Percentiles rank a stretch among this genome's conserved stretches.
Evolutionary conservation across 2,329 filamentous ascomycete species (phyloP).

Genomic region (Thelonectria blattea): DNA sequence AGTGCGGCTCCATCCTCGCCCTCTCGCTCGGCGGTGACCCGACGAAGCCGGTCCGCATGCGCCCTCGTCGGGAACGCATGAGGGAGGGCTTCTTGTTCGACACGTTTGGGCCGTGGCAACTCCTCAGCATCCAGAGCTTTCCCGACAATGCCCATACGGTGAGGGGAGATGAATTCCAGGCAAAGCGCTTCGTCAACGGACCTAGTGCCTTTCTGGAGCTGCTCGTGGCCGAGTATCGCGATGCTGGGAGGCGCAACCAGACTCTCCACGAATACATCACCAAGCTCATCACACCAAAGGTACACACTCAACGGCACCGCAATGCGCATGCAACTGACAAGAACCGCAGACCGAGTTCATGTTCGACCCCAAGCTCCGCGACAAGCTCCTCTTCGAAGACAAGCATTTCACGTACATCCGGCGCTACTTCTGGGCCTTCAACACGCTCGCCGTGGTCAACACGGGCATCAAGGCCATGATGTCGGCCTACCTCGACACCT

Average conservation of each 20-base stretch:
- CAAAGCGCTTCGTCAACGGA: constrained; percentile 63
- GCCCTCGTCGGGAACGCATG: constrained; percentile 53
- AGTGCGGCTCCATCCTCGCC: constrained; percentile 65
- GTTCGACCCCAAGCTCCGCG: constrained; percentile 61
- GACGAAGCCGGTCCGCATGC: constrained; percentile 55
- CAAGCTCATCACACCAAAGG: constrained; percentile 63
- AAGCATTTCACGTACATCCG: constrained; percentile 65
- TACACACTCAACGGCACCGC: constrained; percentile 35
- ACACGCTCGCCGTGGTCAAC: constrained; percentile 65
- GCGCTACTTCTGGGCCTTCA: constrained; percentile 68
- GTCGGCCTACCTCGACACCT: constrained; percentile 61
- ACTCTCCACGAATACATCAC: constrained; percentile 63
- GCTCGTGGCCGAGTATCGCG: constrained; percentile 64
- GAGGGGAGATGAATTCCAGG: constrained; percentile 58
- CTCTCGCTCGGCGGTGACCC: constrained; percentile 61
- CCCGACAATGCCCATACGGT: constrained; percentile 64
- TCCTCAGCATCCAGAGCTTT: constrained; percentile 64
- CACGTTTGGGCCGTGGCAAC: constrained; percentile 65
- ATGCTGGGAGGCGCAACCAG: constrained; percentile 64
- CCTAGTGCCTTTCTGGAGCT: constrained; percentile 66
- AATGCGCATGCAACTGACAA: constrained; percentile 14
- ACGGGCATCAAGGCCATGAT: constrained; percentile 65
- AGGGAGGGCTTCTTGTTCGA: constrained; percentile 61
- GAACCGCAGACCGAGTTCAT: constrained; percentile 57
- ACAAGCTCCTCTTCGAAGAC: constrained; percentile 67